Evolutionary conservation across 2,329 filamentous ascomycete genomes (phyloP).

Genomic region (Botryotinia globosa): DNA sequence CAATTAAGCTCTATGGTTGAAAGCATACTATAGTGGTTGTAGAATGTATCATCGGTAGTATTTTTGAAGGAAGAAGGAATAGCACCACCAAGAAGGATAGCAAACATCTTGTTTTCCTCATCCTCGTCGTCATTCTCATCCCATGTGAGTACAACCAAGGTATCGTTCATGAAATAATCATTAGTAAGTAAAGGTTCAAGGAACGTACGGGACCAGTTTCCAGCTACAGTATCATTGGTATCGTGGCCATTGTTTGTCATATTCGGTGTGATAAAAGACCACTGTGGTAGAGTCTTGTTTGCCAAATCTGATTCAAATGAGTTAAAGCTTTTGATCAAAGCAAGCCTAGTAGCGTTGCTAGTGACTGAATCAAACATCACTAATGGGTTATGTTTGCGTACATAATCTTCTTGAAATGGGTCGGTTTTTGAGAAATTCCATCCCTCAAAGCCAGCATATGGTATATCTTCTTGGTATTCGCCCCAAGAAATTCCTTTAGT

Average conservation of each 20-base stretch:
- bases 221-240: constrained; percentile 48
- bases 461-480: constrained; percentile 54
- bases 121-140: constrained; percentile 54
- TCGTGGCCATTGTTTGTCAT: constrained; percentile 65
- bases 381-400: constrained; percentile 59
- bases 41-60: constrained; percentile 49
- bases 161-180: constrained; percentile 50
- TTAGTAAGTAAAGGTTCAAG: constrained; percentile 51
- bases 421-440: constrained; percentile 51
- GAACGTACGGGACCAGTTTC: constrained; percentile 50
- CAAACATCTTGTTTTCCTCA: constrained; percentile 50
- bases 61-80: constrained; percentile 46
- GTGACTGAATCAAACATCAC: constrained; percentile 54
- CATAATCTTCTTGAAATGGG: constrained; percentile 57
- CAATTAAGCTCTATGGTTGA: constrained; percentile 43
- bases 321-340: constrained; percentile 60
- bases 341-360: constrained; percentile 48
- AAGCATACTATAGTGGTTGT: constrained; percentile 44
- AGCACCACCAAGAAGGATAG: constrained; percentile 53
- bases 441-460: constrained; percentile 48
- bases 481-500: constrained; percentile 49
- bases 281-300: constrained; percentile 59
- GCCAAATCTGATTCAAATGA: constrained; percentile 57
- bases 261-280: constrained; percentile 59
- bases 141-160: constrained; percentile 54